A percentile compares a stretch with the other conserved stretches of the same genome.
Evolutionary conservation across 169 alveolate species (phyloP).

Genomic region (Plasmodium malariae): DNA sequence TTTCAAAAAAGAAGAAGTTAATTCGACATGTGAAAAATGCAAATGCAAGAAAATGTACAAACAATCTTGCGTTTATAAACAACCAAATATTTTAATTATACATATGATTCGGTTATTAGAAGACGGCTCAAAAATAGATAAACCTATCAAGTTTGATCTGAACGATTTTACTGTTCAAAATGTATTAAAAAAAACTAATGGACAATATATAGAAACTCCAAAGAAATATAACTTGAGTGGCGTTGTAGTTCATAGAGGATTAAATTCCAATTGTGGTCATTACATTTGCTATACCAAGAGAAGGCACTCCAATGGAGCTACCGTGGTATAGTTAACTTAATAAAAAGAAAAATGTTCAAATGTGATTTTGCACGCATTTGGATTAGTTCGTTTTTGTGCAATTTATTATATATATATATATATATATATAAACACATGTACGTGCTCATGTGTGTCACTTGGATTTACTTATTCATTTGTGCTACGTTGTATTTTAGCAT

Average conservation of each 20-base stretch:
- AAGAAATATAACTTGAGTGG: conserved; percentile 53
- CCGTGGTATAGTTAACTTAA: conserved; percentile 27
- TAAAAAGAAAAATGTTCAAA: not conserved
- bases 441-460: not conserved
- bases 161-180: conserved; percentile 41
- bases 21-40: conserved; percentile 73
- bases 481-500: no score
- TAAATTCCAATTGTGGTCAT: conserved; percentile 58
- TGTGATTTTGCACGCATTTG: not conserved
- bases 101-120: conserved; percentile 55
- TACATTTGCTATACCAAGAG: conserved; percentile 71
- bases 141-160: conserved; percentile 51
- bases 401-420: not conserved
- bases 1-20: conserved; percentile 73
- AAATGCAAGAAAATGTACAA: conserved; percentile 62
- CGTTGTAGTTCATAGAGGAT: conserved; percentile 57
- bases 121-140: conserved; percentile 70
- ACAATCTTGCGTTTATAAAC: conserved; percentile 50
- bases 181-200: conserved; percentile 37
- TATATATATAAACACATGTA: not conserved
- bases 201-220: conserved; percentile 28
- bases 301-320: conserved; percentile 48
- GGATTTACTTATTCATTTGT: no score
- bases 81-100: conserved; percentile 53
- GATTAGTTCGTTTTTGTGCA: not conserved